Conservation (phyloP, 2,329 filamentous ascomycete genomes). For the Diaporthe vaccinii region DNA sequence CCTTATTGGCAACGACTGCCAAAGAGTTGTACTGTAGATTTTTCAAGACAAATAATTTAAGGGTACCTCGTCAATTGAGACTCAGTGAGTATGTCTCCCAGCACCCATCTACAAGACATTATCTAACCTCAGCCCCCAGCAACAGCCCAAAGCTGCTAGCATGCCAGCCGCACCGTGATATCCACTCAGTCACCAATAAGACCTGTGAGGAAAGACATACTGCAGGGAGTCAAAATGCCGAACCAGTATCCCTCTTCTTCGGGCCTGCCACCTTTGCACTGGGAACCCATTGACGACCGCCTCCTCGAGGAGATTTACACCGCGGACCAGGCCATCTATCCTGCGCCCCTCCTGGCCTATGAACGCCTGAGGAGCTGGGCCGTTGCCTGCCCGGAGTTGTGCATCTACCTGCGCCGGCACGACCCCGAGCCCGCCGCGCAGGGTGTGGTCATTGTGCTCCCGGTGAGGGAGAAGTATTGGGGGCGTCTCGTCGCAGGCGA, state of each 20-base stretch:
- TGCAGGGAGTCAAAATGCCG: not conserved
- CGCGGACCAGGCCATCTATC: conserved; percentile 39
- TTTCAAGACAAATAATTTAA: not conserved
- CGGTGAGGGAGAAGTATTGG: conserved; percentile 30
- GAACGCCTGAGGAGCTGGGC: conserved; percentile 37
- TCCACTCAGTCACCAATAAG: not conserved
- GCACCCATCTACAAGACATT: not conserved
- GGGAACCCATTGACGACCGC: conserved; percentile 27
- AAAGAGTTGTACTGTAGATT: not conserved
- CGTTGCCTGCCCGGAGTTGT: conserved; percentile 26
- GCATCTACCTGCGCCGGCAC: conserved; percentile 21
- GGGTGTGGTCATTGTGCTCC: conserved; percentile 36
- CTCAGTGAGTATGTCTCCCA: not conserved
- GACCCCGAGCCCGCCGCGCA: not conserved
- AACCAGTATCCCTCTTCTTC: not conserved
- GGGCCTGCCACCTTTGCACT: not conserved
- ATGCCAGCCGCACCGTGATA: not conserved
- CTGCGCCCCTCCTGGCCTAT: conserved; percentile 28
- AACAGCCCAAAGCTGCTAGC: not conserved
- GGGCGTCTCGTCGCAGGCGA: conserved; percentile 1
- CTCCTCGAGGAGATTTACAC: conserved; percentile 34
- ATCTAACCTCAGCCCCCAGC: not conserved
- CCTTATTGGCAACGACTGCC: not conserved
- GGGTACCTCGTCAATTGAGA: not conserved
- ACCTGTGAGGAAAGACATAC: too few species aligned